These are phyloP conservation scores for Chlamydomonas sphaeroides DNA, from an alignment of 139 green algal species.

Conservation along the genomic window DNA sequence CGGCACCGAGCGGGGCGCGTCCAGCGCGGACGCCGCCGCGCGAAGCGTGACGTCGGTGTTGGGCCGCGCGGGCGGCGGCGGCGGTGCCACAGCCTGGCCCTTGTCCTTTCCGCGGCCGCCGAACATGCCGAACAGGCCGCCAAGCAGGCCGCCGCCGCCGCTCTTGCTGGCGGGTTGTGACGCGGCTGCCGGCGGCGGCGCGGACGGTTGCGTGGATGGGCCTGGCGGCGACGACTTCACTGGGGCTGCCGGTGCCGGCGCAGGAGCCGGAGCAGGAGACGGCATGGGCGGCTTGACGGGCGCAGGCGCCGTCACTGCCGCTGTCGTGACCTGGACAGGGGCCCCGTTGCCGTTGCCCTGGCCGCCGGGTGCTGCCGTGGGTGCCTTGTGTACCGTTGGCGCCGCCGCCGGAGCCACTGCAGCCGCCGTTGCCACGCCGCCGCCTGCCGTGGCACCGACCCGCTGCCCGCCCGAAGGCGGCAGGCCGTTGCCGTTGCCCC, in stretches of 20 bases:
- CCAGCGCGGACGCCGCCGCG: neutral
- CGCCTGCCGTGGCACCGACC: no score
- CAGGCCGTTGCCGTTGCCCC: no score
- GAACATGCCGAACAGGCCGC: neutral
- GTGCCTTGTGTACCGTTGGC: no score
- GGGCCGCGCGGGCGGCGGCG: neutral
- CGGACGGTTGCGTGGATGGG: no score
- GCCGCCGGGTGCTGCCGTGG: no score
- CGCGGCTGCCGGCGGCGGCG: neutral
- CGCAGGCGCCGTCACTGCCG: no score
- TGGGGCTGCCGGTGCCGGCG: neutral
- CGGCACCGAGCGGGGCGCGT: neutral
- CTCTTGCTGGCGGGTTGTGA: neutral
- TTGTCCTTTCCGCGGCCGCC: neutral
- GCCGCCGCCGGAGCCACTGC: no score
- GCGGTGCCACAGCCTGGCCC: neutral
- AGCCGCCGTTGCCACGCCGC: no score
- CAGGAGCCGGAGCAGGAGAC: neutral
- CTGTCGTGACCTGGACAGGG: no score
- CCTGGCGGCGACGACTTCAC: no score
- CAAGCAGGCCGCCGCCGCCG: slow-evolving; percentile 2
- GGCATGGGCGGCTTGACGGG: neutral
- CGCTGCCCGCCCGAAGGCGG: no score
- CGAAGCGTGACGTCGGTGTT: neutral
- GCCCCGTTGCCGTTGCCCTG: no score